A percentile compares a stretch with the other conserved stretches of the same genome.
phyloP scores from a whole-genome alignment of 2,329 filamentous ascomycete species.

The Cladosporium sphaerospermum region DNA sequence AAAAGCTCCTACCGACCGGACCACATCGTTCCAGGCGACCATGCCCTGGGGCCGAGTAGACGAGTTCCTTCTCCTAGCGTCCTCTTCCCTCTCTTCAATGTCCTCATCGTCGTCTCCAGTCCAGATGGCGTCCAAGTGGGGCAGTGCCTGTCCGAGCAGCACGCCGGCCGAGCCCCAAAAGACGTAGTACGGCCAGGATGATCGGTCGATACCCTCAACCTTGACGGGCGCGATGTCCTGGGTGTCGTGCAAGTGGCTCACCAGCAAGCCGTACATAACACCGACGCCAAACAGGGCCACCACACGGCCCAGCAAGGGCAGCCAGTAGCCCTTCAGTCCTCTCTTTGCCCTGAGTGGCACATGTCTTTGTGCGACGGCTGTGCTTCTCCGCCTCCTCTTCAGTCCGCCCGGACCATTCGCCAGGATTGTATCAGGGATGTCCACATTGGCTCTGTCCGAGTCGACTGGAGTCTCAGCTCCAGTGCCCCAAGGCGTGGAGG shows the following conservation, averaged over 20 bases:
- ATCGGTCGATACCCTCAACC: slow-evolving; percentile 49
- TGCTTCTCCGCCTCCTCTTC: slow-evolving; percentile 21
- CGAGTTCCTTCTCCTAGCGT: slow-evolving; percentile 11
- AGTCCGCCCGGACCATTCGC: slow-evolving; percentile 18
- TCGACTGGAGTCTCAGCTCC: slow-evolving; percentile 37
- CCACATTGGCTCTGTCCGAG: slow-evolving; percentile 12
- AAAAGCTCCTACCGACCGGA: slow-evolving; percentile 64
- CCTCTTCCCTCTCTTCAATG: slow-evolving; percentile 13
- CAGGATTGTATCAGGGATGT: slow-evolving; percentile 18
- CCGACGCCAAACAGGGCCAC: slow-evolving; percentile 69
- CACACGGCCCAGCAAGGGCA: slow-evolving; percentile 39
- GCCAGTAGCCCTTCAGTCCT: slow-evolving; percentile 24
- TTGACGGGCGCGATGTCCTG: slow-evolving; percentile 58
- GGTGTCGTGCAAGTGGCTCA: slow-evolving; percentile 71
- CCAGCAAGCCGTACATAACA: slow-evolving; percentile 72
- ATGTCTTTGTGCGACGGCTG: slow-evolving; percentile 16
- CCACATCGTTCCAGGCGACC: slow-evolving; percentile 61
- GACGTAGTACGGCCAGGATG: slow-evolving; percentile 60
- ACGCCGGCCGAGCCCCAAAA: slow-evolving; percentile 82
- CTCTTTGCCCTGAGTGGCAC: slow-evolving; percentile 14
- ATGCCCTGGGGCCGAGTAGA: slow-evolving; percentile 12
- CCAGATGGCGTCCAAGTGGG: slow-evolving; percentile 77
- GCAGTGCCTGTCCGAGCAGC: slow-evolving; percentile 69
- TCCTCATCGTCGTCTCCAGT: slow-evolving; percentile 44
- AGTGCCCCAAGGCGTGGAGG: slow-evolving; percentile 61